A percentile compares a stretch with the other conserved stretches of the same genome.
These are phyloP conservation scores for Sporothrix variecibatus DNA, from an alignment of 2,329 filamentous ascomycete species.

Conservation along the genomic window DNA sequence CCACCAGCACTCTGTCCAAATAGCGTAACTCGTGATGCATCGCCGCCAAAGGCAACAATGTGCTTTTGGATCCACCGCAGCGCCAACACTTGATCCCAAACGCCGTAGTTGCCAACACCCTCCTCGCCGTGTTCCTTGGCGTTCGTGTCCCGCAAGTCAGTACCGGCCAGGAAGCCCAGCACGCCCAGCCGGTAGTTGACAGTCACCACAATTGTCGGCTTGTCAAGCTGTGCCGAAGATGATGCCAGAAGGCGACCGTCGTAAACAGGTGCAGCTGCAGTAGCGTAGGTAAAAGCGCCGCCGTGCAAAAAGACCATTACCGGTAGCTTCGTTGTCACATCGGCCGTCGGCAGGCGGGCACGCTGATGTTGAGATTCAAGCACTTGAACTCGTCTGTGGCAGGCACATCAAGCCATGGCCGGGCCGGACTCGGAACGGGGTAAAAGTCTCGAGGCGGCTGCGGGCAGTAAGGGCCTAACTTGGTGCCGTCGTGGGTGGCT, in stretches of 20 bases:
- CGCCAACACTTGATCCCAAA: conserved; percentile 27
- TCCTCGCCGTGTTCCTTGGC: background rate
- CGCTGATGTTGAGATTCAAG: conserved; percentile 28
- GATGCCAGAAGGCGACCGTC: conserved; percentile 26
- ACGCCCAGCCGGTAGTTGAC: conserved; percentile 41
- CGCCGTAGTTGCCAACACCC: conserved; percentile 24
- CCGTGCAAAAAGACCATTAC: conserved; percentile 29
- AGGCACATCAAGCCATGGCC: conserved; percentile 26
- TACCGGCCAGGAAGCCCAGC: conserved; percentile 49
- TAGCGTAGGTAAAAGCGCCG: conserved; percentile 25
- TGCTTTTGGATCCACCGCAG: conserved; percentile 28
- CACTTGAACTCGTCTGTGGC: conserved; percentile 21
- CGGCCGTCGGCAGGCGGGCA: conserved; percentile 15
- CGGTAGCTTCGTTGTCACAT: background rate
- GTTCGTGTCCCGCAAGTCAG: background rate
- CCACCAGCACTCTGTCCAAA: conserved; percentile 27
- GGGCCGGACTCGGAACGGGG: conserved; percentile 18
- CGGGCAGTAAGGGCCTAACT: conserved; percentile 25
- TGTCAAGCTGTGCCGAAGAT: background rate
- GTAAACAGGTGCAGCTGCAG: conserved; percentile 20
- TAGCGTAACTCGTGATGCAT: conserved; percentile 21
- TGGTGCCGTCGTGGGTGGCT: conserved; percentile 25
- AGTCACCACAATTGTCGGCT: conserved; percentile 34
- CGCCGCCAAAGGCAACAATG: conserved; percentile 27
- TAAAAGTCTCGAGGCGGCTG: conserved; percentile 29